Evolutionary conservation across 345 rosid species (phyloP), one percentile per base, ranked within the genome.

Genomic region (Garcia nutans): DNA sequence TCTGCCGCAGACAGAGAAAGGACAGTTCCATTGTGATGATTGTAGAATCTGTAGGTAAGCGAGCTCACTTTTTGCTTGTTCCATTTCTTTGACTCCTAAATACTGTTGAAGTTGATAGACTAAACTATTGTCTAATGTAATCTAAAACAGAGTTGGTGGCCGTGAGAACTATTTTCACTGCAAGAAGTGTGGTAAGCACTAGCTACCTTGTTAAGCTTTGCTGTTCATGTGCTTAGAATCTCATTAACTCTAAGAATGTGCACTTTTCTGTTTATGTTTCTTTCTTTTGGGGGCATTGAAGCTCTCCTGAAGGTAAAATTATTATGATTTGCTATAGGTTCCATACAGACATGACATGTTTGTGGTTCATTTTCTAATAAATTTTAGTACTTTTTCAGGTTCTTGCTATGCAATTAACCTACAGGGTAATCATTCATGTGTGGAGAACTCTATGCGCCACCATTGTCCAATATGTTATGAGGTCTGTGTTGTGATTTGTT

Each of bases 401-500:
- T 87, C 98, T 74, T 96, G 99, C 87, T 96, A 96, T 83, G 73
- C 91, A 3, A 83, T 49, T 54, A 68, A 76, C 67, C 83, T 96
- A 81, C 92, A 68, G 2, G 79, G 87, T 84, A 93, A 96, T 78
- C 99, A 96, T 88, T 85, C 74, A 0, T 96, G 99, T 23, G 90
- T 96, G 71, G 99, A 96, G 89, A 82, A 96, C 85, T 96, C 99
- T 26, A 96, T 96, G 99, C 89, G 84, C 63, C 99, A 96, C 79
- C 98, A 96, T 81, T 96, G 99, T 83, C 94, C 99, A 70, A 96
- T 96, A 63, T 96, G 99, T 76, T 96, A 83, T 24, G 99, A 96
- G 98, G 98, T 96, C 64, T 26, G 82, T 62, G 11, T 76, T 63
- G 12, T 41, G 12, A 65, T 52, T 69, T 57, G 69, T 73, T 52